Evolutionary conservation across 768 basidiomycete genomes (phyloP).

Genomic region (Boletus huronensis): DNA sequence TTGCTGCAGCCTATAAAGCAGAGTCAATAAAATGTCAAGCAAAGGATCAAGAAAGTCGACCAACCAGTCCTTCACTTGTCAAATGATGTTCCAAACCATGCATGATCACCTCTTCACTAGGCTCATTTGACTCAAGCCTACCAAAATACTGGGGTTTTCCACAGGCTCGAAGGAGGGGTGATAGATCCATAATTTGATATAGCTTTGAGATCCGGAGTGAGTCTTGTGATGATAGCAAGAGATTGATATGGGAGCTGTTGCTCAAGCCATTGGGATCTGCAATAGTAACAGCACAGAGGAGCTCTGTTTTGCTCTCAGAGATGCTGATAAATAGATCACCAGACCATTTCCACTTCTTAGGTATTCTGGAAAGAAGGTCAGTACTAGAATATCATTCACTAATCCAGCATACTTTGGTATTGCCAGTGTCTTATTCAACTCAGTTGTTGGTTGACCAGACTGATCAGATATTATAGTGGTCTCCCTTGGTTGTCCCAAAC

Average conservation of each 20-base stretch:
- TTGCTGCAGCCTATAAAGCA: constrained; percentile 43
- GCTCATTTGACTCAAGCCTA: constrained; percentile 40
- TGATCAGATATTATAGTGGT: not conserved
- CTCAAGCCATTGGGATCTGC: constrained; percentile 42
- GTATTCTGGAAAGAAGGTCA: constrained; percentile 39
- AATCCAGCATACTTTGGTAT: constrained; percentile 26
- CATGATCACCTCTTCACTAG: constrained; percentile 40
- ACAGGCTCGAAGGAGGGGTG: constrained; percentile 47
- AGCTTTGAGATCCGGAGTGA: constrained; percentile 45
- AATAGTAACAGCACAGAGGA: constrained; percentile 48
- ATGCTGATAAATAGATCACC: constrained; percentile 49
- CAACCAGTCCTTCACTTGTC: constrained; percentile 45
- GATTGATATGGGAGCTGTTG: constrained; percentile 47
- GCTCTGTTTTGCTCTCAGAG: constrained; percentile 36
- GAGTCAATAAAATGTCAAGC: constrained; percentile 1
- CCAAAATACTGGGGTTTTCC: constrained; percentile 51
- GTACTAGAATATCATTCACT: not conserved
- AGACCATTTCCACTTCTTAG: constrained; percentile 64
- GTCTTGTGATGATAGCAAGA: constrained; percentile 40
- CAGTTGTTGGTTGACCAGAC: constrained; percentile 1
- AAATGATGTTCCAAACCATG: constrained; percentile 44
- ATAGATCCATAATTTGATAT: constrained; percentile 46
- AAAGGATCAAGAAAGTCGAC: constrained; percentile 12
- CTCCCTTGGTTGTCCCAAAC: constrained; percentile 15
- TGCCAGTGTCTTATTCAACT: constrained; percentile 11